A percentile compares a stretch with the other conserved stretches of the same genome.
These are phyloP conservation scores for Wickerhamomyces silvicola DNA, from an alignment of 805 yeast species.

Conservation along the genomic window DNA sequence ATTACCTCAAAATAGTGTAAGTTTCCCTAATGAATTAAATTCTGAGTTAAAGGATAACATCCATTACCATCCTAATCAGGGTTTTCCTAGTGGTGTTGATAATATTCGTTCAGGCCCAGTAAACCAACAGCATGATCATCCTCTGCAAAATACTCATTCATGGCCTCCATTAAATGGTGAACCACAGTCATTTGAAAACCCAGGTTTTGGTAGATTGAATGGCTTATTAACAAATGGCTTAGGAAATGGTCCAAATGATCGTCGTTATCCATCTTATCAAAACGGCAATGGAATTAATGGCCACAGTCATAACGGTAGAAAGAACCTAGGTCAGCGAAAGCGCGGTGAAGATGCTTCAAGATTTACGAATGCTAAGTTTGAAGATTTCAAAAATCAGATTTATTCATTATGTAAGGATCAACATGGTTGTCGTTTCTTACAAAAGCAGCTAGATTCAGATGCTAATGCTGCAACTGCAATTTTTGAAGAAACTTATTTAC, in stretches of 20 bases:
- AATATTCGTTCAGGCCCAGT: constrained; percentile 4
- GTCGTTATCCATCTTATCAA: constrained; percentile 15
- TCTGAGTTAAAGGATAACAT: too few relatives aligned
- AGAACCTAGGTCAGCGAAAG: constrained; percentile 16
- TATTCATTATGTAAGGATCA: constrained; percentile 87
- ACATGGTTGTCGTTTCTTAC: constrained; percentile 92
- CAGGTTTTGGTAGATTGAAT: constrained; percentile 5
- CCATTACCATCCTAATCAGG: constrained; percentile 3
- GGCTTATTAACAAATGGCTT: constrained; percentile 8
- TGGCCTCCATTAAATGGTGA: constrained; percentile 20
- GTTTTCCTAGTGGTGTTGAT: constrained; percentile 11
- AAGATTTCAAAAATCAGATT: constrained; percentile 67
- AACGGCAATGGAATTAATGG: constrained; percentile 9
- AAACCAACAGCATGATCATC: constrained; percentile 11
- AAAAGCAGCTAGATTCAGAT: constrained; percentile 70
- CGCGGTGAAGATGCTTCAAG: constrained; percentile 60
- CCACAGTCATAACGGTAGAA: constrained; percentile 12
- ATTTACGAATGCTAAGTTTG: constrained; percentile 59
- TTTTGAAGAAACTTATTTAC: constrained; percentile 70
- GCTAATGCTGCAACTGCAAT: constrained; percentile 64
- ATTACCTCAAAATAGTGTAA: background rate
- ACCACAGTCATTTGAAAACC: constrained; percentile 12
- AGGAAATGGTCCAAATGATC: constrained; percentile 9
- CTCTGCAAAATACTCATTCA: constrained; percentile 15
- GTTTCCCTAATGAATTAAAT: too few relatives aligned